A percentile compares a stretch with the other conserved stretches of the same genome.
phyloP scores from a whole-genome alignment of 2,329 filamentous ascomycete genomes.

The Waltergamsia citrina region DNA sequence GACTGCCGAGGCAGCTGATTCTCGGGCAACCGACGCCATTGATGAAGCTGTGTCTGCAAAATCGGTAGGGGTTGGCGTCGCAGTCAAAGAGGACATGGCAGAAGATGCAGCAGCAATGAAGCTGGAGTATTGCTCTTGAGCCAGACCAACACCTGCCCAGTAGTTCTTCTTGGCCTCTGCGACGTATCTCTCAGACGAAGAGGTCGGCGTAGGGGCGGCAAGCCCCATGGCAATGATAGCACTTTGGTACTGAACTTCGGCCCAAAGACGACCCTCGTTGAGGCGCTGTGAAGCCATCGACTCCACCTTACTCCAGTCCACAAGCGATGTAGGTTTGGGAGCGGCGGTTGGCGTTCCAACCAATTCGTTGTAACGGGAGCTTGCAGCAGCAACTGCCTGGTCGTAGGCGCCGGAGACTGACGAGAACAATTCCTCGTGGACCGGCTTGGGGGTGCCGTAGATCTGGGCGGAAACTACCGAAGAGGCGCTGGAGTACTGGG shows the following conservation, averaged over 20 bases:
- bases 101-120: slow-evolving; percentile 65
- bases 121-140: slow-evolving; percentile 69
- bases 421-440: slow-evolving; percentile 58
- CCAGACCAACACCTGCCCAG: slow-evolving; percentile 68
- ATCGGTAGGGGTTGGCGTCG: slow-evolving; percentile 50
- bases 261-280: slow-evolving; percentile 59
- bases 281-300: slow-evolving; percentile 63
- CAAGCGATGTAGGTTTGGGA: slow-evolving; percentile 23
- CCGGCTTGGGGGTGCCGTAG: slow-evolving; percentile 58
- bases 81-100: slow-evolving; percentile 50
- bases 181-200: slow-evolving; percentile 45
- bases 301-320: slow-evolving; percentile 40
- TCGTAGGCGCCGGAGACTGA: slow-evolving; percentile 63
- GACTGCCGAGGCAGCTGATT: slow-evolving; percentile 33
- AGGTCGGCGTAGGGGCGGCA: slow-evolving; percentile 49
- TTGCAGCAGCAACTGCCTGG: slow-evolving; percentile 52
- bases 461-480: slow-evolving; percentile 59
- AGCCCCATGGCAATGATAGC: slow-evolving; percentile 56
- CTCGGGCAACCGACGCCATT: slow-evolving; percentile 36
- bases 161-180: slow-evolving; percentile 58
- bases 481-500: slow-evolving; percentile 58
- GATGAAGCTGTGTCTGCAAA: slow-evolving; percentile 36
- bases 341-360: slow-evolving; percentile 37
- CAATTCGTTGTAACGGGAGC: slow-evolving; percentile 45
- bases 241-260: slow-evolving; percentile 61